phyloP scores from a whole-genome alignment of 345 rosid species.

The Erodium maritimum region DNA sequence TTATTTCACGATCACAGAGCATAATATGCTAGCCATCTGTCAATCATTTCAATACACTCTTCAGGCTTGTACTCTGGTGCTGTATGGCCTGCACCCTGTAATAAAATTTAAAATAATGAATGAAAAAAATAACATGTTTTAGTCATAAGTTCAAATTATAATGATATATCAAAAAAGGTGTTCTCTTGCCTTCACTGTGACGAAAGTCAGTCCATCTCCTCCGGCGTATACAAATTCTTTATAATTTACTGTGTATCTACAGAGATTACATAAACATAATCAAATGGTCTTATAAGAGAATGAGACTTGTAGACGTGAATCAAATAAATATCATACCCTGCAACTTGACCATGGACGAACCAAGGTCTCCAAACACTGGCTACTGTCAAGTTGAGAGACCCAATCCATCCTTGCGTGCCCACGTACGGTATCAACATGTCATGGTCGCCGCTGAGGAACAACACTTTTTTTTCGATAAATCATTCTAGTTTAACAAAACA shows the following conservation, averaged over 20 bases:
- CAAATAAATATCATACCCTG: slow-evolving; percentile 10
- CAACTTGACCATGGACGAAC: slow-evolving; percentile 19
- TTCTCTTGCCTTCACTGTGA: neutral
- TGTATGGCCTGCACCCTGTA: neutral
- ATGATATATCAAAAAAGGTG: too few species aligned
- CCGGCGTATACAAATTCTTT: neutral
- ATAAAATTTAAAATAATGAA: too few species aligned
- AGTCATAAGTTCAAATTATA: too few species aligned
- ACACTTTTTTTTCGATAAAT: too few species aligned
- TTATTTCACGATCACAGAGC: neutral
- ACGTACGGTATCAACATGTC: slow-evolving; percentile 15
- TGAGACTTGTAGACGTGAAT: neutral
- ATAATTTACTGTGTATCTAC: neutral
- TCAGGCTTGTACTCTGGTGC: neutral
- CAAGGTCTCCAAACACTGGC: slow-evolving; percentile 18
- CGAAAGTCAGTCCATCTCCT: neutral
- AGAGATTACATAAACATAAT: neutral
- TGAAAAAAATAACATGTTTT: too few species aligned
- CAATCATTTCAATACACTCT: neutral
- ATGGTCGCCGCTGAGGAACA: slow-evolving; percentile 27
- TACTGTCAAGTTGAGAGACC: slow-evolving; percentile 15
- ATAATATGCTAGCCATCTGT: neutral
- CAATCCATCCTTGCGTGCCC: slow-evolving; percentile 23
- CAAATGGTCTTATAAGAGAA: neutral
- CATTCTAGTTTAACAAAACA: too few species aligned